Percentiles rank a stretch among this genome's conserved stretches.
Evolutionary conservation across 768 basidiomycete genomes (phyloP).

Genomic region (Mycena galopus): DNA sequence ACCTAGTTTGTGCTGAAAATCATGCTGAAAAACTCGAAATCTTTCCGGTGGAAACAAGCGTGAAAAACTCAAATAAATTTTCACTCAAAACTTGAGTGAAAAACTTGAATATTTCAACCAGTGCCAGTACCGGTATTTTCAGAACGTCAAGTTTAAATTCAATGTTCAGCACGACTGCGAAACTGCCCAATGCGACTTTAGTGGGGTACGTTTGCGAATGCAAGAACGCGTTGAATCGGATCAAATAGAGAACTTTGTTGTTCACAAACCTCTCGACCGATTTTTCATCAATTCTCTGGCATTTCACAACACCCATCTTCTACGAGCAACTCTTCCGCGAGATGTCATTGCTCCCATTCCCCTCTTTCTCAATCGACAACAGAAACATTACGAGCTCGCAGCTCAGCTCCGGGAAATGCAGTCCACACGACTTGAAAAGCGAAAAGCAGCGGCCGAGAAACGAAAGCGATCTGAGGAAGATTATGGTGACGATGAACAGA

Average conservation of each 20-base stretch:
- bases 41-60: too few relatives aligned
- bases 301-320: too few relatives aligned
- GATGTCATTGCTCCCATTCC: background rate
- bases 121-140: too few relatives aligned
- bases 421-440: background rate
- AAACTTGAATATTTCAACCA: too few relatives aligned
- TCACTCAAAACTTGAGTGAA: too few relatives aligned
- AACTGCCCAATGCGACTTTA: slow-evolving; percentile 21
- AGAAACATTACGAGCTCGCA: background rate
- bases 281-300: slow-evolving; percentile 41
- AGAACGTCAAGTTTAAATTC: background rate
- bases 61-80: too few relatives aligned
- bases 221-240: slow-evolving; percentile 35
- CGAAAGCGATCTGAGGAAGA: background rate
- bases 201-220: slow-evolving; percentile 6
- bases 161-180: slow-evolving; percentile 41
- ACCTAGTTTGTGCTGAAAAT: too few relatives aligned
- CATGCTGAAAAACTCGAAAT: too few relatives aligned
- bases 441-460: background rate
- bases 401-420: background rate
- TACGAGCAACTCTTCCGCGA: slow-evolving; percentile 10
- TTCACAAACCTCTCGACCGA: slow-evolving; percentile 27
- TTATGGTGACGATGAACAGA: too few relatives aligned
- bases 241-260: slow-evolving; percentile 11
- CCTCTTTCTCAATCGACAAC: background rate